Evolutionary conservation across 2,329 filamentous ascomycete genomes (phyloP).

Genomic region (Talaromyces sp.): DNA sequence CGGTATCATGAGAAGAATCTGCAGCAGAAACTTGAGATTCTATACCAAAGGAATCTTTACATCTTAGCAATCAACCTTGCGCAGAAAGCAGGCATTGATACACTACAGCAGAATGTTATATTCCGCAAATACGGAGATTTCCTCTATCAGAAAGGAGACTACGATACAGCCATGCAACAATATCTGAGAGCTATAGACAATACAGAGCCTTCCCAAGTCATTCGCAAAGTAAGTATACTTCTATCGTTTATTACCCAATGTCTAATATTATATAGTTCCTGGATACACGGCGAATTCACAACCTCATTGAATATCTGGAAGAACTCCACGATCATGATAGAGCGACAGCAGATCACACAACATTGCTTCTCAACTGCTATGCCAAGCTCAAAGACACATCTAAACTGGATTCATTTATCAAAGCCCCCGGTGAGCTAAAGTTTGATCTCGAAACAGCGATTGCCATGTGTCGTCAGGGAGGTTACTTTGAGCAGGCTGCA

Average conservation of each 20-base stretch:
- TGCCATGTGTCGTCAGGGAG: conserved; percentile 93
- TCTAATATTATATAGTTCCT: conserved; percentile 62
- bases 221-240: conserved; percentile 67
- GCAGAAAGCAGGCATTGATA: conserved; percentile 79
- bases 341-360: conserved; percentile 93
- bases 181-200: conserved; percentile 95
- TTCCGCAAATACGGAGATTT: conserved; percentile 93
- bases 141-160: conserved; percentile 91
- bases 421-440: conserved; percentile 81
- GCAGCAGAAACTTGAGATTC: conserved; percentile 84
- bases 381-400: conserved; percentile 96
- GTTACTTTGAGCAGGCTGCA: conserved; percentile 94
- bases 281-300: conserved; percentile 95
- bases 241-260: conserved; percentile 1
- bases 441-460: conserved; percentile 98
- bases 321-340: conserved; percentile 92
- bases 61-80: conserved; percentile 88
- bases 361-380: conserved; percentile 91
- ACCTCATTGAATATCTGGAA: conserved; percentile 94
- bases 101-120: conserved; percentile 81
- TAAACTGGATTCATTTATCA: conserved; percentile 95
- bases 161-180: conserved; percentile 98
- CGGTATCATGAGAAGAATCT: conserved; percentile 89
- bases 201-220: conserved; percentile 93
- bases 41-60: conserved; percentile 93